Evolutionary conservation across 129 eudicot species (phyloP).

Genomic region (Escallonia herrerae): DNA sequence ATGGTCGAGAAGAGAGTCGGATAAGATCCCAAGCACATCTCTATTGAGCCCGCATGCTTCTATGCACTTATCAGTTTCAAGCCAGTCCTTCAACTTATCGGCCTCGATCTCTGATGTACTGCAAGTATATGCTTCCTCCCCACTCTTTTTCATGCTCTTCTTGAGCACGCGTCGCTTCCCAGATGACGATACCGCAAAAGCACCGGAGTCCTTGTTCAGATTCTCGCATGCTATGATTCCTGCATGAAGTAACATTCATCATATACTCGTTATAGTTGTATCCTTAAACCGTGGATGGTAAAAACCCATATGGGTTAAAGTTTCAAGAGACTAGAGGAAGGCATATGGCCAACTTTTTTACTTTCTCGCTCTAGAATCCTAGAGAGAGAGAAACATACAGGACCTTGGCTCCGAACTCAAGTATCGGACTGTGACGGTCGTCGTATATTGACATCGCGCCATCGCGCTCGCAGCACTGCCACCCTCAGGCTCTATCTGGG

Average conservation of each 20-base stretch:
- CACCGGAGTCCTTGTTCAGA: slow-evolving; percentile 63
- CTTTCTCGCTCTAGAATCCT: no score
- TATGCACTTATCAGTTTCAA: slow-evolving; percentile 62
- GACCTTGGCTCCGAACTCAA: no score
- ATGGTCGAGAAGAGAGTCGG: slow-evolving; percentile 65
- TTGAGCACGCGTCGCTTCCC: slow-evolving; percentile 92
- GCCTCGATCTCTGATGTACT: slow-evolving; percentile 73
- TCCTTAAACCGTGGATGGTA: no score
- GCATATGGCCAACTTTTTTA: no score
- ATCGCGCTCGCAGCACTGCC: no score
- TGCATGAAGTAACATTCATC: slow-evolving; percentile 1
- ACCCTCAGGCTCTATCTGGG: no score
- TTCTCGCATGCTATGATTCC: slow-evolving; percentile 65
- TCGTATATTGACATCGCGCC: no score
- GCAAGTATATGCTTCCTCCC: slow-evolving; percentile 49
- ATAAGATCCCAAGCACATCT: slow-evolving; percentile 62
- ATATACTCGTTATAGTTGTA: no score
- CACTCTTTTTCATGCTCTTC: slow-evolving; percentile 48
- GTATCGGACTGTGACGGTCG: no score
- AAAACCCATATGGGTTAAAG: no score
- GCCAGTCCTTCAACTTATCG: slow-evolving; percentile 40
- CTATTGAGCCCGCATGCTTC: slow-evolving; percentile 68
- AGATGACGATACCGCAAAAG: slow-evolving; percentile 64
- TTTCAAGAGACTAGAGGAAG: no score
- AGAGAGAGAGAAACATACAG: no score